These are phyloP conservation scores for Parafenestella ontariensis DNA, from an alignment of 2,329 filamentous ascomycete species.

Conservation along the genomic window DNA sequence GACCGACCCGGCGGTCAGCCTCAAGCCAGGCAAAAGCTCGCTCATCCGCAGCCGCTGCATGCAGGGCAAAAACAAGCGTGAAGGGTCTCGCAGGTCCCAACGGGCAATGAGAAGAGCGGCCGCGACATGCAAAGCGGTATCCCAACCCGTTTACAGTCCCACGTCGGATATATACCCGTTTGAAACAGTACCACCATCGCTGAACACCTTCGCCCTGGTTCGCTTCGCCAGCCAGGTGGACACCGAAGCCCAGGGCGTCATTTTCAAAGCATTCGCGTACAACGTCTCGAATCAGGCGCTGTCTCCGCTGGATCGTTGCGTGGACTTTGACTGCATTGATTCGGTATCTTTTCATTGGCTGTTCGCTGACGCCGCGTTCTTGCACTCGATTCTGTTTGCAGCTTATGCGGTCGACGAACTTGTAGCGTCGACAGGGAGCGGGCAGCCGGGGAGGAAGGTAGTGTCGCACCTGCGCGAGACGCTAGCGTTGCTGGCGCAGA, in stretches of 20 bases:
- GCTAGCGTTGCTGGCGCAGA: conserved; percentile 9
- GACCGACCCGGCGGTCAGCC: conserved; percentile 5
- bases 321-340: conserved; percentile 15
- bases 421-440: not conserved
- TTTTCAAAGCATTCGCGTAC: conserved; percentile 14
- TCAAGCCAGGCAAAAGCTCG: conserved; percentile 12
- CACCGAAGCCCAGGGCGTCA: conserved; percentile 1
- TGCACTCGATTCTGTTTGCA: conserved; percentile 14
- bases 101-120: conserved; percentile 7
- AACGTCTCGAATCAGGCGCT: conserved; percentile 5
- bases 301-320: conserved; percentile 14
- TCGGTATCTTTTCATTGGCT: conserved; percentile 9
- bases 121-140: not conserved
- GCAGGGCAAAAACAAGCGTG: conserved; percentile 28
- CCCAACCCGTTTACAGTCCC: too few species aligned
- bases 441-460: conserved; percentile 12
- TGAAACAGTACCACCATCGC: not conserved
- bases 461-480: conserved; percentile 15
- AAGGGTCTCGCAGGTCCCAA: conserved; percentile 15
- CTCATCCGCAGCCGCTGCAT: conserved; percentile 26
- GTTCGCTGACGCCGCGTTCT: conserved; percentile 14
- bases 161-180: not conserved
- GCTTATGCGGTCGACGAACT: conserved; percentile 19
- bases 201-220: not conserved
- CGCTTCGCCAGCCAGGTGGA: conserved; percentile 10